phyloP scores from a whole-genome alignment of 495 filamentous ascomycete genomes.

The Hyaloscypha hepaticicola region DNA sequence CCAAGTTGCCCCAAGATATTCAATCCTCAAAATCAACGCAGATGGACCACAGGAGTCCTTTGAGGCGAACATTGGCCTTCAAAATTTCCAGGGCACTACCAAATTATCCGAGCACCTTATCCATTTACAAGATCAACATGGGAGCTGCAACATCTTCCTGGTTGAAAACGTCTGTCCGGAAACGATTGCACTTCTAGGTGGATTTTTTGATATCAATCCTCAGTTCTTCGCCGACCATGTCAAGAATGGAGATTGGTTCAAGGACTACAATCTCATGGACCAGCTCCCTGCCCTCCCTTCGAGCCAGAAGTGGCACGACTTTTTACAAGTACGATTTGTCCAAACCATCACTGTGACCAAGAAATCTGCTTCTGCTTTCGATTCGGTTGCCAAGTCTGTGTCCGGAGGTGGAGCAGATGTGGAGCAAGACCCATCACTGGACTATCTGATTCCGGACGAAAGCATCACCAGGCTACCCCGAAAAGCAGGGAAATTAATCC shows the following conservation, averaged over 20 bases:
- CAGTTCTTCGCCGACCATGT: constrained; percentile 18
- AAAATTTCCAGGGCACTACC: not conserved
- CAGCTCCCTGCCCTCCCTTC: constrained; percentile 4
- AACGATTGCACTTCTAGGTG: constrained; percentile 3
- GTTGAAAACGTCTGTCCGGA: constrained; percentile 14
- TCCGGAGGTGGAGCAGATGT: not conserved
- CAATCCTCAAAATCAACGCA: not conserved
- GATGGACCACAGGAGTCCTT: not conserved
- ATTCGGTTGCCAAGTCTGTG: not conserved
- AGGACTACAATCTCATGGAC: not conserved
- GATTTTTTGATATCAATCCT: constrained; percentile 10
- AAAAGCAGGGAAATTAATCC: constrained; percentile 14
- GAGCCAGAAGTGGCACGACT: constrained; percentile 13
- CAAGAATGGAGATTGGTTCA: constrained; percentile 11
- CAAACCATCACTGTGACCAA: not conserved
- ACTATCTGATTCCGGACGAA: constrained; percentile 3
- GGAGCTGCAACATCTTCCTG: not conserved
- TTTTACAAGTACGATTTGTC: constrained; percentile 7
- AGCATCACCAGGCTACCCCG: constrained; percentile 9
- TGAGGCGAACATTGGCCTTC: not conserved
- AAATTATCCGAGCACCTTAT: not conserved
- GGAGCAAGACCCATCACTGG: not conserved
- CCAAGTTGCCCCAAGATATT: not conserved
- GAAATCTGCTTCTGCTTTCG: not conserved
- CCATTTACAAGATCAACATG: not conserved